Evolutionary conservation across 345 rosid genomes (phyloP).

Genomic region (Raphanus sativus): DNA sequence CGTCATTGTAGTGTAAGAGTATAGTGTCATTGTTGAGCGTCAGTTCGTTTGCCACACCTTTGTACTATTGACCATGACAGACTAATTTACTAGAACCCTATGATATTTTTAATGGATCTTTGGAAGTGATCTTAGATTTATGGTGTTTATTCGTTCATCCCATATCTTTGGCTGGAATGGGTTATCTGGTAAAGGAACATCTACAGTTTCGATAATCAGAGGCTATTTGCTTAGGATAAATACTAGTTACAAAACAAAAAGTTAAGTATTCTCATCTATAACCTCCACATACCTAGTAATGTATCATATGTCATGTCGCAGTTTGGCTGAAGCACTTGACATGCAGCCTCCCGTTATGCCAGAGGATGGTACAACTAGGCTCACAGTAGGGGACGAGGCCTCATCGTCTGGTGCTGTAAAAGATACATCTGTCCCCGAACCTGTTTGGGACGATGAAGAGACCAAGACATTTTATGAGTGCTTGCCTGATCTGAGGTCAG

Average conservation of each 20-base stretch:
- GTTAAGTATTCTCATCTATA: conserved; percentile 16
- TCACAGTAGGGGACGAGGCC: conserved; percentile 79
- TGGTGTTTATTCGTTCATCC: not conserved
- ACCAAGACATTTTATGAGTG: conserved; percentile 94
- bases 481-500: conserved; percentile 96
- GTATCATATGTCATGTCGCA: conserved; percentile 35
- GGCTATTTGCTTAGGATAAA: not conserved
- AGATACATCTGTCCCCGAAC: conserved; percentile 72
- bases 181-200: conserved; percentile 1
- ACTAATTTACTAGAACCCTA: not conserved
- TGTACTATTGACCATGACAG: conserved; percentile 2
- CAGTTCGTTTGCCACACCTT: not conserved
- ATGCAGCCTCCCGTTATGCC: conserved; percentile 99
- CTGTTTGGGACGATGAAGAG: conserved; percentile 98
- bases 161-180: conserved; percentile 16
- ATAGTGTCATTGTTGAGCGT: conserved; percentile 1
- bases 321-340: conserved; percentile 96
- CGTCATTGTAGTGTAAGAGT: conserved; percentile 4
- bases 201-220: conserved; percentile 4
- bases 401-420: conserved; percentile 70
- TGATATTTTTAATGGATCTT: not conserved
- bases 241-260: conserved; percentile 2
- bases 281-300: not conserved
- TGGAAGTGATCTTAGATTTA: conserved; percentile 15
- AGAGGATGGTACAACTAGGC: conserved; percentile 95